Evolutionary conservation across 371 early-diverging fungal species (phyloP).

Genomic region (Nematocida ausubeli): DNA sequence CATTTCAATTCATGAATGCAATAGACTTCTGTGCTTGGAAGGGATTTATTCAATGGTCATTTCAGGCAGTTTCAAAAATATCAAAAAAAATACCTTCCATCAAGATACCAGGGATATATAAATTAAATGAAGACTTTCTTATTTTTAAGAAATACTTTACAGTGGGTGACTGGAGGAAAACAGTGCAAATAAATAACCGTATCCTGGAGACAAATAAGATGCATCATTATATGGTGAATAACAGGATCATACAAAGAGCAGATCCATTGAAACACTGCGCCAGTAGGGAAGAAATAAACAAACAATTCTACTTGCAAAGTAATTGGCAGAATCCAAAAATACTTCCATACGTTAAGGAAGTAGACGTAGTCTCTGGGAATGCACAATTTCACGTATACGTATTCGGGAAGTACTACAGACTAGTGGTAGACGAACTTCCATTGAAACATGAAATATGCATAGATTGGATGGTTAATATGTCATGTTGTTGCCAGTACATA

Average conservation of each 20-base stretch:
- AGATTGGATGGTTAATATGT: not conserved
- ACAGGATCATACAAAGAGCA: not conserved
- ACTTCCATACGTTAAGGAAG: not conserved
- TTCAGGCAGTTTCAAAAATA: too few species aligned
- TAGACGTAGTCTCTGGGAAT: not conserved
- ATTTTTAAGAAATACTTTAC: constrained; percentile 16
- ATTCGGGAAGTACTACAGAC: constrained; percentile 9
- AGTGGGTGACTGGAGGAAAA: not conserved
- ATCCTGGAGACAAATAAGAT: not conserved
- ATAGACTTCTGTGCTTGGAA: too few species aligned
- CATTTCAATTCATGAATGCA: too few species aligned
- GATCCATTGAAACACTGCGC: not conserved
- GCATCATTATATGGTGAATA: not conserved
- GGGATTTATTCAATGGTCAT: too few species aligned
- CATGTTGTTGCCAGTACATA: constrained; percentile 3
- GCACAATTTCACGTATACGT: not conserved
- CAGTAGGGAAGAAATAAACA: constrained; percentile 3
- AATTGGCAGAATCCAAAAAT: constrained; percentile 7
- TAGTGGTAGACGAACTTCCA: not conserved
- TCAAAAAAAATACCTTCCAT: too few species aligned
- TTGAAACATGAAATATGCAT: not conserved
- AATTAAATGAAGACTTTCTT: not conserved
- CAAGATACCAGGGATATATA: too few species aligned
- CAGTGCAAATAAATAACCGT: constrained; percentile 3
- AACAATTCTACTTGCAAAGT: not conserved